These are phyloP conservation scores for Geranium incanum DNA, from an alignment of 441 rosid genomes.

Conservation along the genomic window DNA sequence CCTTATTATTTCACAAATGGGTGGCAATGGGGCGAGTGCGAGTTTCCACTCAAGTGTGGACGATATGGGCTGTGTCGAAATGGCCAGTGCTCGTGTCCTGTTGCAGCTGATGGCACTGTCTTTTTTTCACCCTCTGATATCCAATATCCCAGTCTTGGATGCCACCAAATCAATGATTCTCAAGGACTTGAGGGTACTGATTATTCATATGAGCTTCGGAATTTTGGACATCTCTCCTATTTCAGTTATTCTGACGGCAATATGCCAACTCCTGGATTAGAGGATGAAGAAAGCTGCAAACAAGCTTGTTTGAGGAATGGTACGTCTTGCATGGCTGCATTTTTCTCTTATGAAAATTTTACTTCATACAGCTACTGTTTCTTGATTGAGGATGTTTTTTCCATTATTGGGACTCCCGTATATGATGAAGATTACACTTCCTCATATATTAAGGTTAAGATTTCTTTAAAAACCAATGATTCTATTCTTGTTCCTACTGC, in stretches of 20 bases:
- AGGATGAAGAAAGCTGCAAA: not conserved
- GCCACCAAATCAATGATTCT: not conserved
- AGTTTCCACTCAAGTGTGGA: not conserved
- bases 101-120: not conserved
- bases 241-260: not conserved
- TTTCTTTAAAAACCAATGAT: not conserved
- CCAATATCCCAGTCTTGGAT: not conserved
- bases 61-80: not conserved
- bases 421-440: not conserved
- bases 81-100: not conserved
- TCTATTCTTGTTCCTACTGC: too few species aligned
- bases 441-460: not conserved
- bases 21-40: not conserved
- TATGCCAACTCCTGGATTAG: not conserved
- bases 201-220: not conserved
- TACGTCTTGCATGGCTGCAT: not conserved
- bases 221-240: not conserved
- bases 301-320: not conserved
- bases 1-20: not conserved
- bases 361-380: not conserved
- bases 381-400: not conserved
- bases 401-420: not conserved
- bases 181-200: not conserved
- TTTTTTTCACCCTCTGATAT: not conserved
- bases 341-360: not conserved